Conservation (phyloP, 768 basidiomycete species). For the Xerocomellus amylosporus region DNA sequence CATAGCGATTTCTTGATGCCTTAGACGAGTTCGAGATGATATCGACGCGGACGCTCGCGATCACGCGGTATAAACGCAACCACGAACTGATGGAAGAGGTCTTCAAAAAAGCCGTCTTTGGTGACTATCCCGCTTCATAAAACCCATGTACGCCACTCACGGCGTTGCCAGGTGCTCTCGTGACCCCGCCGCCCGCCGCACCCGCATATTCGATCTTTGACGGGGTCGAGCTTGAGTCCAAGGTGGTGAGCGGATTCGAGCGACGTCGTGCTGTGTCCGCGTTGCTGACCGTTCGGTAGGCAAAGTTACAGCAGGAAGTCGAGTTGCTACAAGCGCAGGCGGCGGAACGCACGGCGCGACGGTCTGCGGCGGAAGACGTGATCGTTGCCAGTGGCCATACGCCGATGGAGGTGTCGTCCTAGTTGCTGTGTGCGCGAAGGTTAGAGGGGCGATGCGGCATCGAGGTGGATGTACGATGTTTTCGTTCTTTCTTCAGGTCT, state of each 20-base stretch:
- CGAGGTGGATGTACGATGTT: not conserved
- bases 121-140: constrained; percentile 21
- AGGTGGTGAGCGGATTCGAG: constrained; percentile 42
- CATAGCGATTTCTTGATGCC: not conserved
- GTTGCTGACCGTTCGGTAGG: constrained; percentile 34
- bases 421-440: not conserved
- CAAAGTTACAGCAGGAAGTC: constrained; percentile 57
- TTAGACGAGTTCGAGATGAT: constrained; percentile 69
- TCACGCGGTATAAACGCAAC: constrained; percentile 73
- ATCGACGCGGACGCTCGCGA: constrained; percentile 67
- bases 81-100: constrained; percentile 85
- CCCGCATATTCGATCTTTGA: constrained; percentile 65
- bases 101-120: constrained; percentile 69
- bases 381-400: constrained; percentile 31
- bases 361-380: constrained; percentile 28
- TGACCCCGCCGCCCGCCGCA: constrained; percentile 35
- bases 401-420: constrained; percentile 30
- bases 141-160: not conserved
- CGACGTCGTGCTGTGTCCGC: not conserved
- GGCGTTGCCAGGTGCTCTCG: constrained; percentile 41
- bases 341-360: constrained; percentile 41
- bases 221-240: constrained; percentile 52
- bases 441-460: not conserved
- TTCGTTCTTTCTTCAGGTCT: not conserved
- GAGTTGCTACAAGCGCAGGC: constrained; percentile 50